Evolutionary conservation across 345 rosid genomes (phyloP), one percentile per base, ranked within the genome.

Genomic region (Fremontodendron californicum): DNA sequence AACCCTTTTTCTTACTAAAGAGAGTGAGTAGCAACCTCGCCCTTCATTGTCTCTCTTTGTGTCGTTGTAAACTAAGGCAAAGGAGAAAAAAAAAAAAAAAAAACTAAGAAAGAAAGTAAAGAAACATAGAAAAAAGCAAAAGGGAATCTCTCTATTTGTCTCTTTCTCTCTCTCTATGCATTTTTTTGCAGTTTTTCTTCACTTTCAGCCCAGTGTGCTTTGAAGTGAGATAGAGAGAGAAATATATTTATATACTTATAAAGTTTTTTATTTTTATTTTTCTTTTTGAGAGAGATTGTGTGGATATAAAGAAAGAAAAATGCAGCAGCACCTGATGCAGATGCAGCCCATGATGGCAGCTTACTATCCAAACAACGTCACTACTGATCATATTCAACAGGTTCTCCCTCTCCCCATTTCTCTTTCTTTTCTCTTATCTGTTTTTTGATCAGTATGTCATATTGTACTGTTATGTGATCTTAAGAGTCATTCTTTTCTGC

Each of bases 251-350:
- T n/a, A n/a, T 71, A 62, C 10, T 6, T 31, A 1, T 43, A 75
- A 73, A 76, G 75, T 60, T 65, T 68, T 58, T 71, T n/a, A n/a
- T n/a, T n/a, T n/a, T n/a, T n/a, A 68, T 58, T 76, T 61, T 61
- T 15, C 19, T 61, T 11, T 12, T 58, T 12, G 5, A 4, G 23
- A n/a, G 3, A 2, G 37, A 27, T 2, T 75, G 82, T 78, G 80
- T 75, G 76, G 77, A 73, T 82, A 86, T 78, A 61, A 86, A 86
- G 86, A 78, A 75, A 78, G 78, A 81, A 83, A 83, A 79, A 89
- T 89, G 96, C 97, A 96, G 87, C 99, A 96, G 98, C 98, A 93
- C 96, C 99, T 93, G 96, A 92, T 92, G 94, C 97, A 96, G 94
- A 92, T 91, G 98, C 99, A 96, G 95, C 98, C 97, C 96, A 89